These are phyloP conservation scores for Colletotrichum sp. DNA, from an alignment of 2,329 filamentous ascomycete species.

Conservation along the genomic window DNA sequence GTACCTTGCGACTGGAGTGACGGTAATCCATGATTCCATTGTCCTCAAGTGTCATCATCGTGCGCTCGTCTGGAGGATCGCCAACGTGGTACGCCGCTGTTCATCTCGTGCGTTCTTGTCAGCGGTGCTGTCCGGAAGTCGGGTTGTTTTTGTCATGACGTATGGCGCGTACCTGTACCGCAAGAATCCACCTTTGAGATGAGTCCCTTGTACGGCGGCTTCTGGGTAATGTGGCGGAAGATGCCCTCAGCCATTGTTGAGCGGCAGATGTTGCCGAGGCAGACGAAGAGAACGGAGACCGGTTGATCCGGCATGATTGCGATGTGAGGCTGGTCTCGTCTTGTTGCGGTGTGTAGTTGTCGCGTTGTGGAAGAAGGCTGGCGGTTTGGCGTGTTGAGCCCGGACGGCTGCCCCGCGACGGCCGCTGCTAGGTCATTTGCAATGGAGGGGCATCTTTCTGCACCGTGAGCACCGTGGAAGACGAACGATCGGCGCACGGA, in stretches of 20 bases:
- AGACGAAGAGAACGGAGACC: slow-evolving; percentile 88
- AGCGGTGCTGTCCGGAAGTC: neutral
- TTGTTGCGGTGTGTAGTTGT: neutral
- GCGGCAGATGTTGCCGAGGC: slow-evolving; percentile 92
- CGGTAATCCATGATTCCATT: slow-evolving; percentile 80
- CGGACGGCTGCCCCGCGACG: slow-evolving; percentile 5
- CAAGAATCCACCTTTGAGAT: slow-evolving; percentile 82
- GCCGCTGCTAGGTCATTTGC: neutral
- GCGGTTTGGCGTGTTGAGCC: neutral
- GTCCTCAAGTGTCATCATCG: slow-evolving; percentile 75
- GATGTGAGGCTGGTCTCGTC: neutral
- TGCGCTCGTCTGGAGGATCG: slow-evolving; percentile 79
- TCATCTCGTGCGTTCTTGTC: neutral
- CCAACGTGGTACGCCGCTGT: slow-evolving; percentile 82
- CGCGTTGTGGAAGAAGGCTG: neutral
- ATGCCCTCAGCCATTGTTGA: slow-evolving; percentile 97
- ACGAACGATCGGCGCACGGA: neutral
- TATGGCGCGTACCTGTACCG: slow-evolving; percentile 67
- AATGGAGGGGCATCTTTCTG: slow-evolving; percentile 8
- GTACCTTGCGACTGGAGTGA: slow-evolving; percentile 80
- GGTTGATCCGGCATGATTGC: slow-evolving; percentile 40
- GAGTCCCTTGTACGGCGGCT: slow-evolving; percentile 61
- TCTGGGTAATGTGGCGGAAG: slow-evolving; percentile 74
- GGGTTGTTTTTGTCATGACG: slow-evolving; percentile 4
- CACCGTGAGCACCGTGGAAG: neutral